Evolutionary conservation across 1,284 basidiomycete genomes (phyloP).

Genomic region (Pseudozyma thailandica): DNA sequence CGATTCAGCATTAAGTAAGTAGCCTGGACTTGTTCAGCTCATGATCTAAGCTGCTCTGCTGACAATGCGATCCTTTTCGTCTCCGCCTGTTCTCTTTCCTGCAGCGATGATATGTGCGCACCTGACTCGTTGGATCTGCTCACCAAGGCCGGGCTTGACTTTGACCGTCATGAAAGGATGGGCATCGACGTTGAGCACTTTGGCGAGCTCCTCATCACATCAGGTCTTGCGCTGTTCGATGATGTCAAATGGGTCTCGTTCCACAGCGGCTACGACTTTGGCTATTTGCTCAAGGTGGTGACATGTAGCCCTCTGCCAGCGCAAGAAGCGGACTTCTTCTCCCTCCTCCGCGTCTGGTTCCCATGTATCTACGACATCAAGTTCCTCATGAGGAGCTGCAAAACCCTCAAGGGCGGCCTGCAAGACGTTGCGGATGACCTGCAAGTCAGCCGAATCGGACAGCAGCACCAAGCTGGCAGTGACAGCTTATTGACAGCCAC

Average conservation of each 20-base stretch:
- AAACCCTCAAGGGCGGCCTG: conserved; percentile 89
- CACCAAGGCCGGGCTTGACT: conserved; percentile 94
- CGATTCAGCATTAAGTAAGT: conserved; percentile 79
- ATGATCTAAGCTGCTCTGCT: not conserved
- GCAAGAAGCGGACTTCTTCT: conserved; percentile 90
- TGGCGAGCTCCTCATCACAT: conserved; percentile 96
- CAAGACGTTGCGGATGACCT: conserved; percentile 96
- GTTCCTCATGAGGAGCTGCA: conserved; percentile 89
- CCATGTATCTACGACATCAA: conserved; percentile 98
- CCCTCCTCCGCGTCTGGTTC: conserved; percentile 90
- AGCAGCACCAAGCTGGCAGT: conserved; percentile 94
- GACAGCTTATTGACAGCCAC: conserved; percentile 91
- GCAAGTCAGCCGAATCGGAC: conserved; percentile 86
- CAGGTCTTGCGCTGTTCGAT: conserved; percentile 86
- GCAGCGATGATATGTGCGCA: conserved; percentile 90
- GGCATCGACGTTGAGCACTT: conserved; percentile 95
- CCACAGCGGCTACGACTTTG: conserved; percentile 99
- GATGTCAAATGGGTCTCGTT: conserved; percentile 98
- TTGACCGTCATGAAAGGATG: conserved; percentile 88
- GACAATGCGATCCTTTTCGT: not conserved
- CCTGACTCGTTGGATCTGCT: conserved; percentile 95
- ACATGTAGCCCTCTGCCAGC: conserved; percentile 87
- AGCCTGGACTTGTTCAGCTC: not conserved
- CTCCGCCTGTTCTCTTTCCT: not conserved
- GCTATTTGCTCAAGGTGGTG: conserved; percentile 95